Evolutionary conservation across 78 protist genomes (phyloP), one percentile per base, ranked within the genome.

Genomic region (Tieghemostelium lacteum): DNA sequence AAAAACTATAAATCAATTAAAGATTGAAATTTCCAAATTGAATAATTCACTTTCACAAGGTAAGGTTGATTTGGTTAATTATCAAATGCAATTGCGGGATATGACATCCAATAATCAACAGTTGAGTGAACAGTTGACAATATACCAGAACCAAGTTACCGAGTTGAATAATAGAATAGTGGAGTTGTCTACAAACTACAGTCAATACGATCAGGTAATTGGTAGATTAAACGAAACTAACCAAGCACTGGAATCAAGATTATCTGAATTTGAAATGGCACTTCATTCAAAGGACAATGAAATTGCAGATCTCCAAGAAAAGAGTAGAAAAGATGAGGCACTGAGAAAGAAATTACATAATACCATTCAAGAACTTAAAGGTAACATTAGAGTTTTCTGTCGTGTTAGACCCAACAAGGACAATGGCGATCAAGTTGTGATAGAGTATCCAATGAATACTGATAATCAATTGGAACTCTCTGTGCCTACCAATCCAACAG

Each of bases 381-480:
- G 97, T 29, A 93, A 88, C 50, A 95, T 96, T 66, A 91, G 98
- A 39, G 98, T 97, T 24, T 91, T 80, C 75, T 94, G 97, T 88
- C 83, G 98, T 26, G 31, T 94, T 14, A 92, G 96, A 14, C 98
- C 98, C 10, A 20, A 16, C 37, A 28, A 36, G 5, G 26, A 49
- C 31, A 65, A 12, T 36, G 61, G 61, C 29, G 14, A n/a, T 28
- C 64, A 1, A n/a, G 67, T n/a, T 52, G 87, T 58, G 6, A 29
- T 39, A 24, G 16, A 31, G 28, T 50, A 62, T 7, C 73, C 71
- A 62, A 19, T 39, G 6, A 39, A 54, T 57, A 37, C 83, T 26
- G 83, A 73, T 39, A 73, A 52, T 57, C 10, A 16, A 42, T 29
- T 73, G 0, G 83, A 73, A 12, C 33, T 73, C 7, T 37, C 19